Percentiles rank a stretch among this genome's conserved stretches.
Conservation (phyloP, 768 basidiomycete genomes). For the Lentinula boryana region DNA sequence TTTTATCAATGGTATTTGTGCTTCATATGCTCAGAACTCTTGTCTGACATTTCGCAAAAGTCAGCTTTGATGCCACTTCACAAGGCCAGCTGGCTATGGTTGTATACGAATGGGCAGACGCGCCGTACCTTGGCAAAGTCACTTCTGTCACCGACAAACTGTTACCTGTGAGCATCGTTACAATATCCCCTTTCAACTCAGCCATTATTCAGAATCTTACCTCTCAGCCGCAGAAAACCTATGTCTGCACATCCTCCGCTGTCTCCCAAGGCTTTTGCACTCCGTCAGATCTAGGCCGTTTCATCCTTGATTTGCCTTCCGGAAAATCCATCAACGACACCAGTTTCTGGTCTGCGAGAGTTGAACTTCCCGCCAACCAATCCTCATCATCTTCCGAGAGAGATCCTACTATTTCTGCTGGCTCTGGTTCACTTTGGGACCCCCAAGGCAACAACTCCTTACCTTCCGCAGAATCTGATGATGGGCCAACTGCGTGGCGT, state of each 20-base stretch:
- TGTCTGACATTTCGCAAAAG: slow-evolving; percentile 26
- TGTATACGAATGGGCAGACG: slow-evolving; percentile 94
- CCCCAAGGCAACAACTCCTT: slow-evolving; percentile 34
- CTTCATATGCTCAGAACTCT: slow-evolving; percentile 8
- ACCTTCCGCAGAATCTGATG: slow-evolving; percentile 27
- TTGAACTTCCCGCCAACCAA: slow-evolving; percentile 49
- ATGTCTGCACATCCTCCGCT: slow-evolving; percentile 85
- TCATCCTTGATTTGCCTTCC: slow-evolving; percentile 75
- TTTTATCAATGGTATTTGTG: slow-evolving; percentile 70
- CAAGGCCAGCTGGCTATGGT: slow-evolving; percentile 90
- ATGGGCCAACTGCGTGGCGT: slow-evolving; percentile 40
- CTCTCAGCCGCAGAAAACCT: slow-evolving; percentile 69
- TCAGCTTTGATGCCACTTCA: slow-evolving; percentile 73
- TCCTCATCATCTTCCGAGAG: neutral
- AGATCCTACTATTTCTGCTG: slow-evolving; percentile 4
- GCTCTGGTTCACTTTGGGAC: neutral
- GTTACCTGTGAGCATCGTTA: slow-evolving; percentile 52
- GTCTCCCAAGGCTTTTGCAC: slow-evolving; percentile 68
- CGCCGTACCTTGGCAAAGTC: slow-evolving; percentile 71
- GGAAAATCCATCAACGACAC: slow-evolving; percentile 63
- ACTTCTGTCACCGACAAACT: slow-evolving; percentile 47
- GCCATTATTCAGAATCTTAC: slow-evolving; percentile 9
- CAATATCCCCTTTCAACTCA: slow-evolving; percentile 1
- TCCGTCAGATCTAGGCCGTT: slow-evolving; percentile 69
- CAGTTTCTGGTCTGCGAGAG: slow-evolving; percentile 82